Evolutionary conservation across 805 yeast genomes (phyloP), one percentile per base, ranked within the genome.

Genomic region (Saturnispora gosingensis): DNA sequence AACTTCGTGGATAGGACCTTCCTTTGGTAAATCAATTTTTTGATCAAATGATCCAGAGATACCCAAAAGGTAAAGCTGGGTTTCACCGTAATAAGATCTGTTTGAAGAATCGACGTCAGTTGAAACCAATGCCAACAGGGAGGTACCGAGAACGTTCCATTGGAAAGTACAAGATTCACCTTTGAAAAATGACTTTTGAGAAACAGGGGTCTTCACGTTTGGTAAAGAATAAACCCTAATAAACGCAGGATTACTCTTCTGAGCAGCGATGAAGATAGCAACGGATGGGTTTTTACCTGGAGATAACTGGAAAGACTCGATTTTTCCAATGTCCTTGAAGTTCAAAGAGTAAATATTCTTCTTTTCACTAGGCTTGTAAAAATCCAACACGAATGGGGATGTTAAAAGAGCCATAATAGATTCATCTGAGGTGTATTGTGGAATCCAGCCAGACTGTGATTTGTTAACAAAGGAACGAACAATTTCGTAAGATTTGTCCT

Each of bases 1-100:
- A 55, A 91, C 87, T 68, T 93, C 99, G 71, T 93, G 97, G 59
- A 93, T 89, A 44, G 99, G 98, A 32, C 98, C 98, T 63, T 89
- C 96, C 61, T 87, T 83, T 56, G 87, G 88, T 61, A 93, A 79
- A 53, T 82, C 77, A 61, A 93, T 90, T 63, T 96, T 78, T 51
- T 89, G 85, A 63, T 91, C 96, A 61, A 88, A 90, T 39, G 90
- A 80, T 13, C 97, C 96, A 35, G 95, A 89, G 58, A 93, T 86
- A 54, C 96, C 96, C 58, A 95, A 76, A 54, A 93, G 69, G 66
- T 91, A 93, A 59, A 93, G 74, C 54, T 91, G 88, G 49, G 96
- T 88, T 72, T 93, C 98, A 59, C 99, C 99, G 65, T 93, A 93
- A 72, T 93, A 93, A 2, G 95, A 85, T 73, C 91, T 83, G 67